Conservation (phyloP, 2,329 filamentous ascomycete genomes). For the Calonectria hawksworthii region DNA sequence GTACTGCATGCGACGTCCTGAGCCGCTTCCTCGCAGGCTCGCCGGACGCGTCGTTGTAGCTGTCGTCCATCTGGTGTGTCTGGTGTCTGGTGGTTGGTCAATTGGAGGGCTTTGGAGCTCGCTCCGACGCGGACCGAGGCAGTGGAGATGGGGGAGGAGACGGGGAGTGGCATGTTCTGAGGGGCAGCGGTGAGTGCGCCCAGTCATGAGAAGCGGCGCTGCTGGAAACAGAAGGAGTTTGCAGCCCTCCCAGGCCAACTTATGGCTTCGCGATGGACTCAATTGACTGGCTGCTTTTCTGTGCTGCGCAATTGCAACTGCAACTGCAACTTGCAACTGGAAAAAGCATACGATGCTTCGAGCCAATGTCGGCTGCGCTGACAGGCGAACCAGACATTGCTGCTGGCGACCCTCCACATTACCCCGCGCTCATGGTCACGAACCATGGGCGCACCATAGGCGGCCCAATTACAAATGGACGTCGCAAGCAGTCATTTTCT, state of each 20-base stretch:
- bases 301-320: not conserved
- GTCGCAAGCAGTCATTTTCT: not conserved
- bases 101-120: slow-evolving; percentile 29
- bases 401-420: slow-evolving; percentile 14
- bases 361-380: not conserved
- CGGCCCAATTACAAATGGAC: slow-evolving; percentile 14
- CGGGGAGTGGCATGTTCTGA: slow-evolving; percentile 16
- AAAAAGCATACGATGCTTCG: not conserved
- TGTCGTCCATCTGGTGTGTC: slow-evolving; percentile 42
- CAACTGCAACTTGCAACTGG: not conserved
- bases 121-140: slow-evolving; percentile 51
- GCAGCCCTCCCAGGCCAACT: not conserved
- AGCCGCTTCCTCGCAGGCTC: slow-evolving; percentile 56
- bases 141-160: slow-evolving; percentile 26
- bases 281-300: not conserved
- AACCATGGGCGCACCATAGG: not conserved
- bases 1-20: slow-evolving; percentile 58
- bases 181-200: slow-evolving; percentile 6
- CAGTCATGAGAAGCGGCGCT: not conserved
- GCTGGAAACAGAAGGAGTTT: not conserved
- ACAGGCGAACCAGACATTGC: not conserved
- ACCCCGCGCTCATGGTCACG: slow-evolving; percentile 18
- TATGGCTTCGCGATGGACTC: not conserved
- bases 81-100: slow-evolving; percentile 21
- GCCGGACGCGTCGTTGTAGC: slow-evolving; percentile 36